Percentiles rank a stretch among this genome's conserved stretches.
phyloP scores from a whole-genome alignment of 371 early-diverging fungal genomes.

The Haplosporangium sp. region DNA sequence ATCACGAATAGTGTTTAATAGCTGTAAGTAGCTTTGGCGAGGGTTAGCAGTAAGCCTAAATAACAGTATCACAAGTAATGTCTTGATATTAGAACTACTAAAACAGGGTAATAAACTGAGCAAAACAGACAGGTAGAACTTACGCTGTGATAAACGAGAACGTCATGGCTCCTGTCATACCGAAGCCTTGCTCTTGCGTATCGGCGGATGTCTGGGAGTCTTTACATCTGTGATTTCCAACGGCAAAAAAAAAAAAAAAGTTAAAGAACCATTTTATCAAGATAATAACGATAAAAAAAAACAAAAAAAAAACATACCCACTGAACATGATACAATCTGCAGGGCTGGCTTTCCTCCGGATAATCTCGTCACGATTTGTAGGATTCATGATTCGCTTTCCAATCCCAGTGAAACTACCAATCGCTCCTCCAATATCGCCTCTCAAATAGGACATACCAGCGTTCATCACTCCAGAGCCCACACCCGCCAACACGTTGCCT shows the following conservation, averaged over 20 bases:
- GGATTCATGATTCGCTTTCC: conserved; percentile 61
- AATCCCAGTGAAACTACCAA: conserved; percentile 59
- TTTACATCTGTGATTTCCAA: conserved; percentile 69
- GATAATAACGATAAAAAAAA: background rate
- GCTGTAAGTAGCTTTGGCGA: conserved; percentile 77
- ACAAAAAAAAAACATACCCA: conserved; percentile 57
- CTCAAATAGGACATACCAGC: conserved; percentile 67
- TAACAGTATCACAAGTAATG: background rate
- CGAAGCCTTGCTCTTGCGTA: conserved; percentile 70
- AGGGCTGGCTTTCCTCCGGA: conserved; percentile 67
- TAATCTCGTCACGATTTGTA: conserved; percentile 52
- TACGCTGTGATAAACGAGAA: conserved; percentile 81
- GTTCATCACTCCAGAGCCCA: conserved; percentile 61
- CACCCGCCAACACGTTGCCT: conserved; percentile 63
- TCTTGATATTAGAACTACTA: background rate
- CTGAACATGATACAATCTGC: conserved; percentile 91
- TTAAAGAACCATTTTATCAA: background rate
- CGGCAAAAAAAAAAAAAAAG: background rate
- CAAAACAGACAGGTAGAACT: conserved; percentile 6
- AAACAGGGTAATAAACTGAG: background rate
- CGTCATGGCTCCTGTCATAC: conserved; percentile 89
- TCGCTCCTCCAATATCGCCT: conserved; percentile 65
- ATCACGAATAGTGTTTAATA: conserved; percentile 77
- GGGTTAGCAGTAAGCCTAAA: conserved; percentile 68
- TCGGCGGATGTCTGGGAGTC: conserved; percentile 94